A percentile compares a stretch with the other conserved stretches of the same genome.
phyloP scores from a whole-genome alignment of 495 filamentous ascomycete genomes.

The Aspergillus ostianus region DNA sequence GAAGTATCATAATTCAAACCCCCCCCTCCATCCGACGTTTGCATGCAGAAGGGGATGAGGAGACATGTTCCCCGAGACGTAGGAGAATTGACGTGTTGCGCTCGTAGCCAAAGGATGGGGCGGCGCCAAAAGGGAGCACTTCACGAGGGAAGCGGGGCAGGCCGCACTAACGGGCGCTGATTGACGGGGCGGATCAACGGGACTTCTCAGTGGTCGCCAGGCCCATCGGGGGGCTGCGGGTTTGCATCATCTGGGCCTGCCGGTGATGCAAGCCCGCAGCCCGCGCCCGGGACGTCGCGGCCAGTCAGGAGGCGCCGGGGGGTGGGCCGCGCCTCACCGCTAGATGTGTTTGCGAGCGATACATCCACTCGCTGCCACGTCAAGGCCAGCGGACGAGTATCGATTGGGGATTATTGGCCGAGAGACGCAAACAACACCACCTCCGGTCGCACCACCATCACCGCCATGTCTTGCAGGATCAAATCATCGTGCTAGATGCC shows the following conservation, averaged over 20 bases:
- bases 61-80: constrained; percentile 13
- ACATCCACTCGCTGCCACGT: constrained; percentile 19
- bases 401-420: constrained; percentile 12
- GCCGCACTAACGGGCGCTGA: neutral
- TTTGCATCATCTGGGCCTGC: neutral
- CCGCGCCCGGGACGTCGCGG: too few relatives aligned
- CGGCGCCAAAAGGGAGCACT: neutral
- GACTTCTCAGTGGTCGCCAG: neutral
- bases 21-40: neutral
- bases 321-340: neutral
- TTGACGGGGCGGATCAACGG: constrained; percentile 1
- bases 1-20: neutral
- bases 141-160: constrained; percentile 22
- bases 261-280: neutral
- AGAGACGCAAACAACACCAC: constrained; percentile 13
- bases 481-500: constrained; percentile 27
- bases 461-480: constrained; percentile 29
- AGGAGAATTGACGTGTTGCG: constrained; percentile 23
- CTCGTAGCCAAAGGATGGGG: constrained; percentile 16
- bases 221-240: neutral
- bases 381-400: constrained; percentile 10
- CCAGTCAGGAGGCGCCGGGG: neutral
- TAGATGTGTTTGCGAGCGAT: neutral
- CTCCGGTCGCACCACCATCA: constrained; percentile 28
- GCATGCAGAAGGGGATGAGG: neutral